phyloP scores from a whole-genome alignment of 352 stramenopile genomes.

The Globisporangium nagaii region DNA sequence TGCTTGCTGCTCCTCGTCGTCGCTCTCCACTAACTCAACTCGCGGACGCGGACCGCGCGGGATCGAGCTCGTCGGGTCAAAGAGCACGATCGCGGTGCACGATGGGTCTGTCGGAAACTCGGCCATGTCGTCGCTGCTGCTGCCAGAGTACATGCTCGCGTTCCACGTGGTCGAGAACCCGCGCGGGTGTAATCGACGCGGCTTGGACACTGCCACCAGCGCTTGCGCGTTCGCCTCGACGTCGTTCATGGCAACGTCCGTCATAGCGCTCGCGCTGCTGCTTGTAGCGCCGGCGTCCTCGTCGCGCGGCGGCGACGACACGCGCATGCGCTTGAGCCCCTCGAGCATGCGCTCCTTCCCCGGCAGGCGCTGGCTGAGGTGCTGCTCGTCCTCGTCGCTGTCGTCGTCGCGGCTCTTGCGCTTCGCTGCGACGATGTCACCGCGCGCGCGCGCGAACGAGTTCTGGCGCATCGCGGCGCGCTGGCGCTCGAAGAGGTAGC shows the following conservation, averaged over 20 bases:
- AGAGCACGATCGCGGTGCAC: conserved; percentile 54
- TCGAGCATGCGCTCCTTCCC: conserved; percentile 36
- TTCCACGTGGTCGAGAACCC: conserved; percentile 2
- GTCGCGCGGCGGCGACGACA: conserved; percentile 35
- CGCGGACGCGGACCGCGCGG: conserved; percentile 15
- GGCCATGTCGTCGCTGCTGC: conserved; percentile 7
- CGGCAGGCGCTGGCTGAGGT: conserved; percentile 1
- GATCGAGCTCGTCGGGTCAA: conserved; percentile 37
- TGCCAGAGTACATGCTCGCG: not conserved
- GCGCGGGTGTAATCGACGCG: not conserved
- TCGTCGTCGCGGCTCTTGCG: conserved; percentile 22
- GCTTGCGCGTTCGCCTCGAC: not conserved
- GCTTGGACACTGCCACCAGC: conserved; percentile 1
- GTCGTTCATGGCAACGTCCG: conserved; percentile 22
- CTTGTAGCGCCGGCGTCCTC: conserved; percentile 9
- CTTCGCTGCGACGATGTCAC: conserved; percentile 30
- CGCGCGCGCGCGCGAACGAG: conserved; percentile 36
- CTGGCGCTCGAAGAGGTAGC: conserved; percentile 37
- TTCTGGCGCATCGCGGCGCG: conserved; percentile 35
- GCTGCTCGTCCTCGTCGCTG: conserved; percentile 9
- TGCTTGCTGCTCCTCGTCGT: conserved; percentile 39
- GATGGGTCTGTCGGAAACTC: conserved; percentile 18
- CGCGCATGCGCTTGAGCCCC: conserved; percentile 66
- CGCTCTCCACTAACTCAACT: conserved; percentile 50
- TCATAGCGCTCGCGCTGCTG: conserved; percentile 20